These are phyloP conservation scores for Nakazawaea siamensis DNA, from an alignment of 805 yeast species.

Conservation along the genomic window DNA sequence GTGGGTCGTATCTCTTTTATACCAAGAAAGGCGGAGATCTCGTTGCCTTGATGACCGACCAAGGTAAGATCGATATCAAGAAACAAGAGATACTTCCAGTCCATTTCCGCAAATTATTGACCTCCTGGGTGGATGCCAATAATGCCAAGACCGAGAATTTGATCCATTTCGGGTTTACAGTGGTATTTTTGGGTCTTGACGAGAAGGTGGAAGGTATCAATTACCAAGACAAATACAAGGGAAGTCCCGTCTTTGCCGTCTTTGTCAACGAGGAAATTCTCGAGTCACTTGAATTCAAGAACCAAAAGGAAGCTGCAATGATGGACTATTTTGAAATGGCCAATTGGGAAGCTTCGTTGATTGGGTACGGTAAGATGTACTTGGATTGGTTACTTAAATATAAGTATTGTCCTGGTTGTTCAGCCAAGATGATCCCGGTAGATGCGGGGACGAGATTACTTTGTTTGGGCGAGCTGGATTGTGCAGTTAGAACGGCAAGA, in stretches of 20 bases:
- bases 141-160: constrained; percentile 4
- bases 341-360: constrained; percentile 50
- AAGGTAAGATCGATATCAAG: constrained; percentile 12
- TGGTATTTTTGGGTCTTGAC: constrained; percentile 44
- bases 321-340: constrained; percentile 17
- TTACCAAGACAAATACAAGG: constrained; percentile 33
- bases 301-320: constrained; percentile 7
- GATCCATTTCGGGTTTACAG: constrained; percentile 15
- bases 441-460: constrained; percentile 59
- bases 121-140: constrained; percentile 18
- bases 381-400: constrained; percentile 78
- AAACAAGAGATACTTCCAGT: constrained; percentile 12
- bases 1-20: constrained; percentile 42
- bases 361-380: constrained; percentile 77
- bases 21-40: constrained; percentile 19
- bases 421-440: constrained; percentile 48
- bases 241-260: constrained; percentile 58
- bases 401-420: constrained; percentile 83
- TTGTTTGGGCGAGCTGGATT: constrained; percentile 33
- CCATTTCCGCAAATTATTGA: constrained; percentile 11
- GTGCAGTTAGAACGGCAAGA: constrained; percentile 29
- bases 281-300: constrained; percentile 8
- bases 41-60: constrained; percentile 12
- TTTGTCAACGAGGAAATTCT: constrained; percentile 31
- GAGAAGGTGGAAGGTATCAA: constrained; percentile 19